Percentiles rank a stretch among this genome's conserved stretches.
phyloP scores from a whole-genome alignment of 768 basidiomycete species.

The Tylopilus sp. region DNA sequence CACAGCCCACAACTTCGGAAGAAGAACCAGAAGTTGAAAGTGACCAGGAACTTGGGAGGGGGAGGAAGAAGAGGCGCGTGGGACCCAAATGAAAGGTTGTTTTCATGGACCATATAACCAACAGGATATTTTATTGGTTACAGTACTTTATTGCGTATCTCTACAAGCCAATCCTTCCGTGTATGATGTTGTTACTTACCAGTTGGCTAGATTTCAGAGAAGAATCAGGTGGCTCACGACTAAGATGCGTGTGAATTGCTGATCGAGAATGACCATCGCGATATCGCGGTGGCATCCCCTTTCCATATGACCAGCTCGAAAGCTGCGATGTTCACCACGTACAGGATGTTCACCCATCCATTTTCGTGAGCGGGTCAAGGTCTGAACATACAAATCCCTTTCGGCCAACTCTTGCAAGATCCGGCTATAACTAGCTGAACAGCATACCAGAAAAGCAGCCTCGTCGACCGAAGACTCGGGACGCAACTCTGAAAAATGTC shows the following conservation, averaged over 20 bases:
- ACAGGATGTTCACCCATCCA: constrained; percentile 38
- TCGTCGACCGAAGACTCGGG: constrained; percentile 41
- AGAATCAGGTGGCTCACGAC: background rate
- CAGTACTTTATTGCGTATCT: background rate
- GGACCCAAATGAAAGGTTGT: constrained; percentile 3
- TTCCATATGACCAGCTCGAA: constrained; percentile 42
- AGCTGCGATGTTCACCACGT: constrained; percentile 66
- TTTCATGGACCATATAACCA: background rate
- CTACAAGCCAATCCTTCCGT: too few relatives aligned
- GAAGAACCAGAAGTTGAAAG: constrained; percentile 11
- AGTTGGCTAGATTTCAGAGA: too few relatives aligned
- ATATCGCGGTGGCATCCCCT: background rate
- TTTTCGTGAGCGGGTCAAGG: constrained; percentile 76
- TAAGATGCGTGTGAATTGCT: background rate
- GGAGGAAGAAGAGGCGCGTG: constrained; percentile 30
- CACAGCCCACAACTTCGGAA: constrained; percentile 13
- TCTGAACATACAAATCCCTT: constrained; percentile 71
- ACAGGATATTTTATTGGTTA: background rate
- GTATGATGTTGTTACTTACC: too few relatives aligned
- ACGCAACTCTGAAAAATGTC: constrained; percentile 48
- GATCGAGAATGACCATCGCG: background rate
- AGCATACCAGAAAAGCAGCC: constrained; percentile 65
- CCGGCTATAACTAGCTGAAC: constrained; percentile 54
- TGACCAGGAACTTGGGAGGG: constrained; percentile 17
- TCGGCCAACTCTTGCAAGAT: constrained; percentile 60